phyloP scores from a whole-genome alignment of 805 yeast genomes.

The Spathaspora passalidarum region DNA sequence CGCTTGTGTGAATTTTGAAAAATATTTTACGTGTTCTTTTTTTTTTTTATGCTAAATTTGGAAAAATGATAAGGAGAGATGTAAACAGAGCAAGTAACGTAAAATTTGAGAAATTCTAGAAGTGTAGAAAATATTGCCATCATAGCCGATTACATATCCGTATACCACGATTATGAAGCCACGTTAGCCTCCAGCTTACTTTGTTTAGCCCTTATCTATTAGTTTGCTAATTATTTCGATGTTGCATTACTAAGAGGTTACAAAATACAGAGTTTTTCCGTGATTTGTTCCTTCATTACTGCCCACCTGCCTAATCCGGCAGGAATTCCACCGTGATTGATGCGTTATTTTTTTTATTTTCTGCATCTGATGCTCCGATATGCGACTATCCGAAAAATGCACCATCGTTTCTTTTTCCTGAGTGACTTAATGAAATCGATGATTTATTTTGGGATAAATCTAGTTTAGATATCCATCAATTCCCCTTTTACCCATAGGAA shows the following conservation, averaged over 20 bases:
- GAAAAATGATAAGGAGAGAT: neutral
- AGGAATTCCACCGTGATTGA: neutral
- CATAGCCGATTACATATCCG: too few species aligned
- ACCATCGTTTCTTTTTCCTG: neutral
- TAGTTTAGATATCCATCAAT: too few species aligned
- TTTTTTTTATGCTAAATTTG: neutral
- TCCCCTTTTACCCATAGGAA: too few species aligned
- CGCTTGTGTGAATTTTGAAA: neutral
- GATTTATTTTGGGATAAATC: too few species aligned
- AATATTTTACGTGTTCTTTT: neutral
- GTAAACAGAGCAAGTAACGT: neutral
- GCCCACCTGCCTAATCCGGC: neutral
- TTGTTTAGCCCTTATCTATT: neutral
- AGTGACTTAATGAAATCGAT: neutral
- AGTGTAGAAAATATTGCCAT: neutral
- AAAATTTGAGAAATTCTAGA: neutral
- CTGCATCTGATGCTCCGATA: neutral
- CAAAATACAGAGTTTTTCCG: neutral
- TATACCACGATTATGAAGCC: neutral
- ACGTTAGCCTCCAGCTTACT: too few species aligned
- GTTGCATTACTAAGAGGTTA: neutral
- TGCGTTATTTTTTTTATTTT: neutral
- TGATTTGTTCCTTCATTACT: neutral
- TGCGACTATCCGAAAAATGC: too few species aligned
- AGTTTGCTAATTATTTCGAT: neutral